These are phyloP conservation scores for Dactylonectria estremocensis DNA, from an alignment of 2,329 filamentous ascomycete species.

Conservation along the genomic window DNA sequence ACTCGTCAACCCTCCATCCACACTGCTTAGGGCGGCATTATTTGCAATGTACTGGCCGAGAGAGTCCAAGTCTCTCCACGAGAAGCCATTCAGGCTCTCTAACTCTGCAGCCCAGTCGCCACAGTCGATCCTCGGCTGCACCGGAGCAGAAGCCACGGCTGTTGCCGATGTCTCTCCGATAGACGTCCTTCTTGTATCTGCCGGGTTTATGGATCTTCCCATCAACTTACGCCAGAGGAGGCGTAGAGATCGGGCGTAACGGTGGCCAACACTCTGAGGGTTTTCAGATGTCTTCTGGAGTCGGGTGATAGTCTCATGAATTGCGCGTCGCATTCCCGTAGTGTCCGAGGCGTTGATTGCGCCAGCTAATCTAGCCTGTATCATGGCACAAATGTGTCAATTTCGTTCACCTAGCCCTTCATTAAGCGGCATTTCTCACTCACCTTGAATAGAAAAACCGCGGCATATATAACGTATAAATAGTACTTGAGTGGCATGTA, in stretches of 20 bases:
- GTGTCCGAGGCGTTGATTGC: conserved; percentile 70
- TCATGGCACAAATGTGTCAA: neutral
- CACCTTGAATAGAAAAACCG: conserved; percentile 77
- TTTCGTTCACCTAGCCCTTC: neutral
- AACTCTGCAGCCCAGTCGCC: conserved; percentile 50
- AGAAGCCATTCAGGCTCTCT: conserved; percentile 69
- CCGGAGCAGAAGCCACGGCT: conserved; percentile 4
- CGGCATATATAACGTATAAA: conserved; percentile 74
- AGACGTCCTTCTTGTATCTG: conserved; percentile 16
- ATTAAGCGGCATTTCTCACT: neutral
- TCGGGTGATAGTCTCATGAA: conserved; percentile 71
- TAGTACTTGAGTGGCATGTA: conserved; percentile 78
- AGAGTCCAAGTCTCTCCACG: conserved; percentile 73
- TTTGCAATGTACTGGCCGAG: conserved; percentile 67
- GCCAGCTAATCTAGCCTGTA: conserved; percentile 70
- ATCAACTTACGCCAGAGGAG: conserved; percentile 69
- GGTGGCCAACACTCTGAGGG: conserved; percentile 71
- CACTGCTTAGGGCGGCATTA: conserved; percentile 41
- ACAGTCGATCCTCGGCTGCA: conserved; percentile 14
- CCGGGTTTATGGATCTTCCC: conserved; percentile 25
- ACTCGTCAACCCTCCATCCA: conserved; percentile 47
- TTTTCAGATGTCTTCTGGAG: conserved; percentile 71
- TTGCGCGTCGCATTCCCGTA: conserved; percentile 69
- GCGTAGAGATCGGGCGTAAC: conserved; percentile 73
- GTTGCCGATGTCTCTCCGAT: conserved; percentile 1